Evolutionary conservation across 257 asterid genomes (phyloP).

Genomic region (Ehretia macrophylla): DNA sequence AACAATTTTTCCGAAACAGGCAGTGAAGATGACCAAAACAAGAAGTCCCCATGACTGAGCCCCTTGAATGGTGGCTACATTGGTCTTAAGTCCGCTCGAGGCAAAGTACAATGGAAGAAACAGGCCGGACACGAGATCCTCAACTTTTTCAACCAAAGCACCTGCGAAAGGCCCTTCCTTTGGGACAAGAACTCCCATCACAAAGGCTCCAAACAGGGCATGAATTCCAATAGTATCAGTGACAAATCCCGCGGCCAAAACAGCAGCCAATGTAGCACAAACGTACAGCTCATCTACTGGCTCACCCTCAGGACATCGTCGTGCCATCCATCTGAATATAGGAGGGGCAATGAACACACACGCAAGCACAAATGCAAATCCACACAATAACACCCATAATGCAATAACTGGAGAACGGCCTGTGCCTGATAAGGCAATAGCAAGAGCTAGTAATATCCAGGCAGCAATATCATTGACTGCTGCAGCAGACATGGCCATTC

Average conservation of each 20-base stretch:
- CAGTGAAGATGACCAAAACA: constrained; percentile 45
- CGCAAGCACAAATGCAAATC: constrained; percentile 32
- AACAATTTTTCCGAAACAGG: constrained; percentile 58
- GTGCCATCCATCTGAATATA: constrained; percentile 50
- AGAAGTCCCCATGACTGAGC: constrained; percentile 69
- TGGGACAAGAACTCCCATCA: constrained; percentile 63
- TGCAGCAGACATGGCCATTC: constrained; percentile 78
- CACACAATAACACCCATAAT: constrained; percentile 54
- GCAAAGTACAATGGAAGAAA: constrained; percentile 66
- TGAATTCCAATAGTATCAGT: constrained; percentile 65
- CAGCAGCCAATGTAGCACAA: constrained; percentile 53
- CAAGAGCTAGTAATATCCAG: constrained; percentile 67
- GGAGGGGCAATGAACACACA: constrained; percentile 40
- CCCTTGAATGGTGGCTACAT: constrained; percentile 55
- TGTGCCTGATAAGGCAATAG: constrained; percentile 54
- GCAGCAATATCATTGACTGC: constrained; percentile 74
- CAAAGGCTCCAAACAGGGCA: constrained; percentile 69
- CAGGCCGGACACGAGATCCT: constrained; percentile 59
- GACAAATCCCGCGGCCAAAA: constrained; percentile 61
- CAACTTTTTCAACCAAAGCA: constrained; percentile 58
- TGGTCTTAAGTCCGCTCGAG: constrained; percentile 62
- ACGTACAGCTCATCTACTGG: constrained; percentile 59
- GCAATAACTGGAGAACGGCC: constrained; percentile 48
- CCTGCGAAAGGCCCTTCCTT: constrained; percentile 62
- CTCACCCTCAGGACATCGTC: constrained; percentile 57